Base-by-base conservation (phyloP, 208 protist species). In the Leishmania martiniquensis region DNA sequence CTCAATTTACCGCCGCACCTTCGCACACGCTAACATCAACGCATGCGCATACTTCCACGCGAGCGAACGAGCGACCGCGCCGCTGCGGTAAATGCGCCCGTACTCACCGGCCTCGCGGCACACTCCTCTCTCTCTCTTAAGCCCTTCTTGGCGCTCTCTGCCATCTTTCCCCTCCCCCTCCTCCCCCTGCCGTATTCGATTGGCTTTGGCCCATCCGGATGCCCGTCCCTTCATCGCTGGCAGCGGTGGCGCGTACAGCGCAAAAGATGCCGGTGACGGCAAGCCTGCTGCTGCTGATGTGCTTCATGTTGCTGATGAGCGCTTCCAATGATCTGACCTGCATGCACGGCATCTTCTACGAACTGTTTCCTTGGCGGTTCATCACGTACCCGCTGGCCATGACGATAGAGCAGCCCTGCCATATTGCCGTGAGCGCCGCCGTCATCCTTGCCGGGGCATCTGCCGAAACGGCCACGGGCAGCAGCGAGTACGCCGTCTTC, bases 401-500 rank as follows among this genome's bases (percentile, higher is more conserved):
- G 70, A 82, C 68, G 37, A 73, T 37, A 17, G 59, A 12, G 65
- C 72, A 55, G 9, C 69, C 75, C 44, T 78, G 62, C 51, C 76
- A 20, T 62, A 42, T 80, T 47, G 72, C 44, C 29, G 45, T 78
- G 25, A 72, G 79, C 47, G 55, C 79, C n/a, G 71, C 22, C 1
- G 73, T 80, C 17, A 54, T 87, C 44, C 72, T 85, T 25, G 55
- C n/a, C 55, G 86, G 86, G 25, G 52, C 45, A 6, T 59, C 78
- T 29, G 89, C 81, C 39, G 89, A 93, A 77, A 32, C 54, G 4
- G 44, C 69, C 1, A 1, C 87, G 6, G 84, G 89, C 29, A 82
- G 77, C 32, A 39, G 37, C 32, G 69, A 76, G 13, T 85, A 85
- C 59, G 37, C 80, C n/a, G 42, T 76, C 68, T 76, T 84, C 32